Evolutionary conservation across 768 basidiomycete genomes (phyloP), one percentile per base, ranked within the genome.

Genomic region (Leccinum uliginosum): DNA sequence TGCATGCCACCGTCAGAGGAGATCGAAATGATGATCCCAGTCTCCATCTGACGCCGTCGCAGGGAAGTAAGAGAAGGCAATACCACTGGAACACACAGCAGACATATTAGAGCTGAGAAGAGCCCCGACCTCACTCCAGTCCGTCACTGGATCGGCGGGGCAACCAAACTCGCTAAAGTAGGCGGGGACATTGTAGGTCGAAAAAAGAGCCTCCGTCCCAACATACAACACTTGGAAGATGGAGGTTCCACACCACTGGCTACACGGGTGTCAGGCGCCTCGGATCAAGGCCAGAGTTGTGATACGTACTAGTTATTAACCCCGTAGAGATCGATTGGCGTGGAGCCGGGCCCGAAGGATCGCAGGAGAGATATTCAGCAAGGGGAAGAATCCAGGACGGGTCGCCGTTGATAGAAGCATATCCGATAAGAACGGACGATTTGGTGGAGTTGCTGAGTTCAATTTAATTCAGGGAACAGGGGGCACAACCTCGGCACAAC

Each of bases 111-210:
- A 68, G 58, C 87, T 80, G 70, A 91, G 90, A 26, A 96, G 77
- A 26, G 86, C 83, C 49, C 71, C 77, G 14, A 84, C 82, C 69
- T 97, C 94, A 34, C 84, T 85, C 91, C 92, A 97, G 44, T 55
- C 46, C 32, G 85, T 74, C 65, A 89, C 83, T 50, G 90, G 80
- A 21, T 74, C 76, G 23, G 75, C 77, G 67, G 86, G 83, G 69
- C 89, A 91, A 55, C 92, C 90, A 54, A 81, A 96, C 79, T 93
- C 91, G 67, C 89, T 89, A 75, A 96, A 91, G 77, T 96, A 95
- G 9, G 92, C 91, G 2, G 83, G 83, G 27, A 95, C 81, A 56
- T 90, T 90, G 71, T 84, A 87, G 59, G 76, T 71, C 21, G 81
- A 76, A 64, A 81, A 91, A 19, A 81, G 77, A 32, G 67, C 72